These are phyloP conservation scores for Gremmenia infestans DNA, from an alignment of 2,329 filamentous ascomycete genomes.

Conservation along the genomic window DNA sequence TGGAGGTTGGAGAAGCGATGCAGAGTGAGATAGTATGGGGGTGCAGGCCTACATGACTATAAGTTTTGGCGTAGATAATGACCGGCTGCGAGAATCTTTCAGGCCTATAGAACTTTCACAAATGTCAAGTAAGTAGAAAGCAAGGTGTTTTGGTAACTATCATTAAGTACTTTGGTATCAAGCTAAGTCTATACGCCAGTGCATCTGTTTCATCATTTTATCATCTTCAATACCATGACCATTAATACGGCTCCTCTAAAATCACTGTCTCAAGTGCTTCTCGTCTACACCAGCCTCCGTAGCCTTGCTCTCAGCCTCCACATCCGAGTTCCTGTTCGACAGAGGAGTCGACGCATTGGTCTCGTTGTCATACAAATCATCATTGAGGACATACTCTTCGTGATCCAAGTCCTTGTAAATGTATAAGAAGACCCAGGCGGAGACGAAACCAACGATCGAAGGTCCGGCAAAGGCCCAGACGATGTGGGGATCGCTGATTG, in stretches of 20 bases:
- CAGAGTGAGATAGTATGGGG: too few species aligned
- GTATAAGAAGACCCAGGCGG: constrained; percentile 43
- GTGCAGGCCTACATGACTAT: too few species aligned
- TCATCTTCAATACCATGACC: neutral
- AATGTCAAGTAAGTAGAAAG: too few species aligned
- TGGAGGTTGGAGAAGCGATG: too few species aligned
- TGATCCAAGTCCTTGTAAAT: constrained; percentile 43
- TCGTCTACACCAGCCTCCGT: neutral
- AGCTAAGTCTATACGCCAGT: neutral
- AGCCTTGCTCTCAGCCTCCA: neutral
- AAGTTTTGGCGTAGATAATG: too few species aligned
- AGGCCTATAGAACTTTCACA: too few species aligned
- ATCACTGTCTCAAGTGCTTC: neutral
- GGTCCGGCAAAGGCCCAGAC: constrained; percentile 46
- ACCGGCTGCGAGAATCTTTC: too few species aligned
- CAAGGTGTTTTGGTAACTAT: neutral
- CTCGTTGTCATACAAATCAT: constrained; percentile 4
- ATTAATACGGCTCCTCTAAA: neutral
- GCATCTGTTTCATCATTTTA: neutral
- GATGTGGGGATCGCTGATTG: constrained; percentile 45
- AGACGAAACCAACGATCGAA: constrained; percentile 41
- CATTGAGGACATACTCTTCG: constrained; percentile 41
- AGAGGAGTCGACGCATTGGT: too few species aligned
- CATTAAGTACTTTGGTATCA: neutral
- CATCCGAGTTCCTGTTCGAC: neutral